Evolutionary conservation across 2,329 filamentous ascomycete genomes (phyloP), one percentile per base, ranked within the genome.

Genomic region (Penicillium fuscoglaucum): DNA sequence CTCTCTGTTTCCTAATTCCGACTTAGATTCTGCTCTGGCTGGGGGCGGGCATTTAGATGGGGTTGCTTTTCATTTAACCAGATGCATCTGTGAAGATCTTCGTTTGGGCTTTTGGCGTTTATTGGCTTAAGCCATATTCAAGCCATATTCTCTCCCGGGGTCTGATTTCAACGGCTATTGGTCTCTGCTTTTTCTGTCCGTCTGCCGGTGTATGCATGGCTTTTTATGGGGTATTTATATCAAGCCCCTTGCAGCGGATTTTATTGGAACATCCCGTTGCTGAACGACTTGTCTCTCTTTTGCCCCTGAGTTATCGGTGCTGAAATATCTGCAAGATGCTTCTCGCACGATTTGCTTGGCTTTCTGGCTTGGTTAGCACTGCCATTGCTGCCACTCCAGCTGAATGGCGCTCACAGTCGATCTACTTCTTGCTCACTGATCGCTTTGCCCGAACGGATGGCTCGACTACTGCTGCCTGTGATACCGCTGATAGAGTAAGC

Each of bases 361-460:
- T 72, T n/a, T 53, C 60, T 13, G 56, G 60, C 44, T 46, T 72
- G 6, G 39, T 62, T 26, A 54, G 64, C n/a, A 61, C 63, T 6
- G 66, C 63, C 15, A 58, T 71, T 41, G 73, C 71, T 19, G 71
- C 71, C 3, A 70, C 70, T 10, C 71, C 72, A 2, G 71, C 63
- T 5, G 60, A 76, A 55, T 80, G 78, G 78, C 72, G 74, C 26
- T 68, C 68, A 10, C 76, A 75, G 54, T 79, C 77, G 1, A 77
- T 80, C 50, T 80, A 80, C 54, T 78, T 79, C 59, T 66, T 80
- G 58, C 61, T 80, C 37, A 80, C 78, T 6, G 78, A 80, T 67
- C 73, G 78, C n/a, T 79, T 79, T 57, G 75, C 72, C 12, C 70
- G 74, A 13, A 74, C 75, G 2, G 76, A 79, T 65, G 66, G 68